Base-by-base conservation (phyloP, 2,329 filamentous ascomycete genomes). In the Colletotrichum tanaceti region DNA sequence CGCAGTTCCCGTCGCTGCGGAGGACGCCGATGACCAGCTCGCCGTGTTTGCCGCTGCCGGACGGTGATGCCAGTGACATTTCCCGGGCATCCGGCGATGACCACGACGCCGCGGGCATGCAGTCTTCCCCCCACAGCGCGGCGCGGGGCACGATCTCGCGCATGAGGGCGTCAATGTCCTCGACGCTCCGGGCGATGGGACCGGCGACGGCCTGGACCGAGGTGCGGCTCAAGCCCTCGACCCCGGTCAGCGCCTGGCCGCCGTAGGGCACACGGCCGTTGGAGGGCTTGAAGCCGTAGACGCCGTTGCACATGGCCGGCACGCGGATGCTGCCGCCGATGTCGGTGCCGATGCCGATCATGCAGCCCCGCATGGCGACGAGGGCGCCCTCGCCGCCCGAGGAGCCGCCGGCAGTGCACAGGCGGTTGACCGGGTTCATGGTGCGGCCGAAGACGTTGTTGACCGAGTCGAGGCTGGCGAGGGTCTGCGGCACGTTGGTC, bases 401-500 rank as follows among this genome's bases (percentile, higher is more conserved):
- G 5, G 65, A 69, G 2, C 68, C 68, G 49, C 68, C 68, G 2
- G 68, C 59, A 5, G 60, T 62, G 41, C 65, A 64, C 16, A 65
- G 9, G 14, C 59, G 46, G 35, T 70, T 70, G 38, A 64, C 57
- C 4, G 68, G 68, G 22, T 70, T 70, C 65, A 69, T 64, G 11
- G 65, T 69, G 1, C 55, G 43, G 18, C 68, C 68, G 32, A 68
- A 69, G 11, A 70, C 44, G 32, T 70, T 70, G 55, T 65, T 70
- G 7, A 61, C 65, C 6, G 65, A 69, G 38, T 70, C 68, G 13
- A 69, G 61, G 24, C 71, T 59, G 58, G 74, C 59, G 54, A 77
- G 67, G 38, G 73, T 76, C 35, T 77, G 75, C 7, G 76, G 76
- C 5, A 76, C 70, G 44, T 72, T 76, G 4, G 74, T 75, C 39